Evolutionary conservation across 2,329 filamentous ascomycete species (phyloP), one percentile per base, ranked within the genome.

Genomic region (Dichotomopilus funicola): DNA sequence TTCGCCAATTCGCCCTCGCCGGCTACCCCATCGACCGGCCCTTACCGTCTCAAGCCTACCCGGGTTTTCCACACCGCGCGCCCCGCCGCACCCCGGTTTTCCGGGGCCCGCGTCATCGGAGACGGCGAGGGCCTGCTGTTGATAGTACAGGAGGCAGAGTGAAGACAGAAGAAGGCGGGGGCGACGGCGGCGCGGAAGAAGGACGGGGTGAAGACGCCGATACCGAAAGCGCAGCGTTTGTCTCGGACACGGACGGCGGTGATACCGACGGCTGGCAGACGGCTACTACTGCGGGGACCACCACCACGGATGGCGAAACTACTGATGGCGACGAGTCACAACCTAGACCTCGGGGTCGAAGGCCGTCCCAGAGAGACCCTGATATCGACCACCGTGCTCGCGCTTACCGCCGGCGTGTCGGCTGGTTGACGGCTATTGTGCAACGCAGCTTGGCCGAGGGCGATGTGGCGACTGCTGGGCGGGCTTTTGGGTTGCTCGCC

Each of bases 401-500:
- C 49, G 61, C 59, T 3, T 63, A 67, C 47, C 63, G 63, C 48
- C 74, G 73, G 13, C 86, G 91, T 70, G 70, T 92, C 5, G 77
- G 80, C 54, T 80, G 85, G 9, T 72, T 96, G 55, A 83, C 83
- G 1, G 78, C 85, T 3, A 75, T 91, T 13, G 72, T 94, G 63
- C 86, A 94, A 68, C 81, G 81, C 38, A 89, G 86, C 64, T 77
- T 96, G 42, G 77, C 86, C 34, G 76, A 82, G 58, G 81, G 83
- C 36, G 87, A 95, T 64, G 85, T 90, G 57, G 62, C 76, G 1
- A 84, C 87, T 42, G 91, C 91, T 0, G 81, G 81, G 49, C 78
- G 88, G 57, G 87, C 88, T 0, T 92, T 89, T 77, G 86, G 83
- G 1, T 72, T 95, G 61, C 76, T 96, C 36, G 68, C 91, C 47